Evolutionary conservation across 164 flowering plant genomes (phyloP).

Genomic region (Brasenia schreberi): DNA sequence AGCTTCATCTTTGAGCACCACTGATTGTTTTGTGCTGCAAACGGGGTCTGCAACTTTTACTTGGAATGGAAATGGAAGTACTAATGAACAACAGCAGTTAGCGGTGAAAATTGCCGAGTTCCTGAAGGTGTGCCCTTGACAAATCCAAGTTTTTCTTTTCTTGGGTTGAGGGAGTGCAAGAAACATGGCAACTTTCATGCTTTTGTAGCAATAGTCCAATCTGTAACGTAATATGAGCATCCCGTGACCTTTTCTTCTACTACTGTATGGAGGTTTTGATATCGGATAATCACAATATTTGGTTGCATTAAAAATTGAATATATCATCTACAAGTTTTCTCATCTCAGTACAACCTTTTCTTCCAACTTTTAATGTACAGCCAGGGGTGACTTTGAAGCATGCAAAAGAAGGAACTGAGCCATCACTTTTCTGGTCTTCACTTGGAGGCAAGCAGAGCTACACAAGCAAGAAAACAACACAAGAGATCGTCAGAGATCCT

Average conservation of each 20-base stretch:
- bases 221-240: too few species aligned
- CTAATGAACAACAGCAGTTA: slow-evolving; percentile 83
- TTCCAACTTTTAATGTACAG: slow-evolving; percentile 19
- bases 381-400: slow-evolving; percentile 81
- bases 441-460: slow-evolving; percentile 92
- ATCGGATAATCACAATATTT: too few species aligned
- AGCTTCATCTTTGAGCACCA: slow-evolving; percentile 74
- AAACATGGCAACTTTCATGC: background rate
- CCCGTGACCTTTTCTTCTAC: too few species aligned
- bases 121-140: slow-evolving; percentile 49
- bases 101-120: slow-evolving; percentile 85
- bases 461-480: slow-evolving; percentile 56
- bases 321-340: background rate
- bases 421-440: slow-evolving; percentile 88
- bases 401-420: slow-evolving; percentile 98
- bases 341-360: background rate
- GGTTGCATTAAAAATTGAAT: too few species aligned
- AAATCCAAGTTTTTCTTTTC: background rate
- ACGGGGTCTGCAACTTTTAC: slow-evolving; percentile 73
- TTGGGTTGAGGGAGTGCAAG: background rate
- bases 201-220: too few species aligned
- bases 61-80: slow-evolving; percentile 92
- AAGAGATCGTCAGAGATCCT: slow-evolving; percentile 70
- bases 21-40: slow-evolving; percentile 87
- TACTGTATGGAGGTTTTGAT: too few species aligned